Percentiles rank a stretch among this genome's conserved stretches.
These are phyloP conservation scores for Magnusiomyces ingens DNA, from an alignment of 1,139 yeast species.

Conservation along the genomic window DNA sequence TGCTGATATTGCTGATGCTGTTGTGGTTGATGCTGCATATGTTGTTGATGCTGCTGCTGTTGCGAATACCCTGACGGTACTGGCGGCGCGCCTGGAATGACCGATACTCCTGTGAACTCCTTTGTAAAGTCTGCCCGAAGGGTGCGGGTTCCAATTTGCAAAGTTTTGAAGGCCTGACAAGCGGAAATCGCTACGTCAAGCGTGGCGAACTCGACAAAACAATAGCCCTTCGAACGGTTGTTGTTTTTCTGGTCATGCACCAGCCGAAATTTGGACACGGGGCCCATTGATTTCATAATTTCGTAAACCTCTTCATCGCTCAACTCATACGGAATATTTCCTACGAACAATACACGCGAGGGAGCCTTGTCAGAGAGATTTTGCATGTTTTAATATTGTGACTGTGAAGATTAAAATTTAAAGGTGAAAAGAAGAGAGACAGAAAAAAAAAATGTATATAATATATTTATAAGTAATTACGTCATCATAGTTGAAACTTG, in stretches of 20 bases:
- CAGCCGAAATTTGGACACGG: conserved; percentile 59
- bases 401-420: not conserved
- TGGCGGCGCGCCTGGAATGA: not conserved
- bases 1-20: not conserved
- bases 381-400: not conserved
- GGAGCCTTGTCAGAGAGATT: conserved; percentile 27
- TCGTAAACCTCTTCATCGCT: conserved; percentile 85
- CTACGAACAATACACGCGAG: conserved; percentile 48
- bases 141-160: conserved; percentile 55
- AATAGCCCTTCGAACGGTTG: conserved; percentile 78
- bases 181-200: conserved; percentile 53
- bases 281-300: conserved; percentile 66
- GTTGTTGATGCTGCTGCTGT: conserved; percentile 10
- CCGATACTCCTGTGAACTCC: conserved; percentile 28
- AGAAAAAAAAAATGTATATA: not conserved
- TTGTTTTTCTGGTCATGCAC: conserved; percentile 64
- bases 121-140: conserved; percentile 64
- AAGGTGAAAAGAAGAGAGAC: not conserved
- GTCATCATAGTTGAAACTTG: conserved; percentile 21
- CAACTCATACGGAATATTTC: conserved; percentile 65
- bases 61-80: not conserved
- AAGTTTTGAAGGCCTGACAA: conserved; percentile 66
- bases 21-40: conserved; percentile 5
- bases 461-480: not conserved
- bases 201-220: conserved; percentile 61